A percentile compares a stretch with the other conserved stretches of the same genome.
Evolutionary conservation across 768 basidiomycete species (phyloP).

Genomic region (Rossbeevera mucosa): DNA sequence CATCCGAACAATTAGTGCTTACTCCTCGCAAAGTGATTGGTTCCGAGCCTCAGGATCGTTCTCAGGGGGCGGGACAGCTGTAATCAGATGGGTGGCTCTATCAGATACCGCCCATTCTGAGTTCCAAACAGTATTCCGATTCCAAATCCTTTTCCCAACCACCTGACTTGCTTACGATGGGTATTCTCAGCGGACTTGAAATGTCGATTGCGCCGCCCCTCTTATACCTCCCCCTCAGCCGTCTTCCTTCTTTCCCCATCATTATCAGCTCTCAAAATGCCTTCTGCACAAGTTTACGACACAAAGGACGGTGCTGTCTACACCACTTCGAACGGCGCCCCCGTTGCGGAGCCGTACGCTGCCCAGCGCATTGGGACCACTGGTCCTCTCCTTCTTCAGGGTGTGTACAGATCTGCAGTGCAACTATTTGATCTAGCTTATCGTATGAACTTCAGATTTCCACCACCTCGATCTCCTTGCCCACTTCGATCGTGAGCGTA

Average conservation of each 20-base stretch:
- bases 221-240: constrained; percentile 8
- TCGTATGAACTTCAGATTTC: constrained; percentile 53
- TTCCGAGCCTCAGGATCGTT: not conserved
- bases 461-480: constrained; percentile 86
- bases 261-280: constrained; percentile 42
- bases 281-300: constrained; percentile 55
- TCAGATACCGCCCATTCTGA: constrained; percentile 4
- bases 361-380: constrained; percentile 67
- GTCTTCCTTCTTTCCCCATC: constrained; percentile 1
- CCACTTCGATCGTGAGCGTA: constrained; percentile 93
- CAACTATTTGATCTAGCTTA: constrained; percentile 10
- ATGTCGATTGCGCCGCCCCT: not conserved
- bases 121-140: not conserved
- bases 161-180: constrained; percentile 3
- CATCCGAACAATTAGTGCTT: not conserved
- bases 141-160: constrained; percentile 5
- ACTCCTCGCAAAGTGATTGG: constrained; percentile 1
- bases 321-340: constrained; percentile 83
- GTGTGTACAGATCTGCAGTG: constrained; percentile 34
- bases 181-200: constrained; percentile 27
- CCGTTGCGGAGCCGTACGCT: constrained; percentile 71
- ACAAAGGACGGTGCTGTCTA: constrained; percentile 59
- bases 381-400: constrained; percentile 89
- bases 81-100: too few species aligned
- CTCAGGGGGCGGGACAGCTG: not conserved